Evolutionary conservation across 495 filamentous ascomycete species (phyloP).

Genomic region (Pyrenula massariospora): DNA sequence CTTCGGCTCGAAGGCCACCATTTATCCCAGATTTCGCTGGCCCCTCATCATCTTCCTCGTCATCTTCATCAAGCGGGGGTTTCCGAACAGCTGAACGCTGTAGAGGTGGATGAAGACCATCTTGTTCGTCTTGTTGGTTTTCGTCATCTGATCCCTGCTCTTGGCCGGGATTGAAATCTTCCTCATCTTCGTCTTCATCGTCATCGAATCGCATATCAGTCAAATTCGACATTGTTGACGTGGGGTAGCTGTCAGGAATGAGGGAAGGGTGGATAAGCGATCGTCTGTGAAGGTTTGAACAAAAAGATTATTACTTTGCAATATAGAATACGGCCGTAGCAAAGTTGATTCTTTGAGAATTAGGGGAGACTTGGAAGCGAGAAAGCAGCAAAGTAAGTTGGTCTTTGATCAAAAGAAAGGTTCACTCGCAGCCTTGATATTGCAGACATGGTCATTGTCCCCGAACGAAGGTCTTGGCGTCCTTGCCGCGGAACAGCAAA

Average conservation of each 20-base stretch:
- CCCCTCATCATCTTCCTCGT: neutral
- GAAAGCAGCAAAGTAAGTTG: no score
- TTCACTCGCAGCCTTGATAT: neutral
- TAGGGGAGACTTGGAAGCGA: neutral
- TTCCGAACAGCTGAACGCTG: neutral
- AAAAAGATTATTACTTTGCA: no score
- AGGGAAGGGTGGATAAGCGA: no score
- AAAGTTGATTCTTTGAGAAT: no score
- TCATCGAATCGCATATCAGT: neutral
- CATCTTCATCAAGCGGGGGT: slow-evolving; percentile 7
- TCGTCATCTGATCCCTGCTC: slow-evolving; percentile 61
- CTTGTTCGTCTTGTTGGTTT: slow-evolving; percentile 31
- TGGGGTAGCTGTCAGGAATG: neutral
- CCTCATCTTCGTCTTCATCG: slow-evolving; percentile 58
- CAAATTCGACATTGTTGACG: neutral
- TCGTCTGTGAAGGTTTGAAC: no score
- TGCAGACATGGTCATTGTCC: neutral
- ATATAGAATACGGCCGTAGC: no score
- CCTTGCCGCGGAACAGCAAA: no score
- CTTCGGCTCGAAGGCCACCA: slow-evolving; percentile 1
- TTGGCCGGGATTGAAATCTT: slow-evolving; percentile 67
- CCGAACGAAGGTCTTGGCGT: neutral
- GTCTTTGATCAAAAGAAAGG: neutral
- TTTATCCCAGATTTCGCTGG: slow-evolving; percentile 1
- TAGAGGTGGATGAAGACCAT: neutral